Conservation (phyloP, 441 rosid species). For the Erodium trifolium region DNA sequence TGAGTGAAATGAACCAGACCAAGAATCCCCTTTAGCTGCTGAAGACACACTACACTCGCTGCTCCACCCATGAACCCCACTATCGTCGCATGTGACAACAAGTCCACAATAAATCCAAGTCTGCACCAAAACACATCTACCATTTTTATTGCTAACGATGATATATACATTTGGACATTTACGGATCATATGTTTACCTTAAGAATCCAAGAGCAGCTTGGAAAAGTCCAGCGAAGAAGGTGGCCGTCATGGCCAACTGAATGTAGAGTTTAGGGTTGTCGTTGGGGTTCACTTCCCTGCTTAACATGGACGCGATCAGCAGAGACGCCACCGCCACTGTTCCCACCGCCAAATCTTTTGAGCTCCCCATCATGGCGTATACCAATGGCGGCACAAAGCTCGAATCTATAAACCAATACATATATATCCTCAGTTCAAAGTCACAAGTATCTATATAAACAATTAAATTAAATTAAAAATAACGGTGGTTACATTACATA, state of each 20-base stretch:
- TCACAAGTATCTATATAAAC: too few relatives aligned
- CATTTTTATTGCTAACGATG: too few relatives aligned
- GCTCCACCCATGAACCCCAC: conserved; percentile 22
- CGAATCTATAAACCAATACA: conserved; percentile 41
- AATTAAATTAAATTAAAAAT: too few relatives aligned
- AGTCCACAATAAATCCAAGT: conserved; percentile 76
- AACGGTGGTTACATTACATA: conserved; percentile 31
- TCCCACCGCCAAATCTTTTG: conserved; percentile 70
- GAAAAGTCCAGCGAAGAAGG: conserved; percentile 68
- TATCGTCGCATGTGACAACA: conserved; percentile 85
- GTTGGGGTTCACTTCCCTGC: conserved; percentile 24
- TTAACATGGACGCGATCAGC: conserved; percentile 47
- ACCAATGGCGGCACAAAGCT: conserved; percentile 80
- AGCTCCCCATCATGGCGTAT: conserved; percentile 71
- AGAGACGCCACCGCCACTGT: conserved; percentile 76
- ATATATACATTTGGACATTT: too few relatives aligned
- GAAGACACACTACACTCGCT: conserved; percentile 59
- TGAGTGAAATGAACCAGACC: conserved; percentile 64
- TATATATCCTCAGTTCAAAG: too few relatives aligned
- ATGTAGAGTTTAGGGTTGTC: conserved; percentile 52
- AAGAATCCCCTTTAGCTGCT: conserved; percentile 69
- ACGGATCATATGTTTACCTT: conserved; percentile 37
- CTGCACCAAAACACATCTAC: conserved; percentile 21
- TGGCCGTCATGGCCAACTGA: conserved; percentile 59
- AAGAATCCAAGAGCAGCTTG: conserved; percentile 50